Evolutionary conservation across 805 yeast genomes (phyloP).

Genomic region (Sugiyamaella chiloensis): DNA sequence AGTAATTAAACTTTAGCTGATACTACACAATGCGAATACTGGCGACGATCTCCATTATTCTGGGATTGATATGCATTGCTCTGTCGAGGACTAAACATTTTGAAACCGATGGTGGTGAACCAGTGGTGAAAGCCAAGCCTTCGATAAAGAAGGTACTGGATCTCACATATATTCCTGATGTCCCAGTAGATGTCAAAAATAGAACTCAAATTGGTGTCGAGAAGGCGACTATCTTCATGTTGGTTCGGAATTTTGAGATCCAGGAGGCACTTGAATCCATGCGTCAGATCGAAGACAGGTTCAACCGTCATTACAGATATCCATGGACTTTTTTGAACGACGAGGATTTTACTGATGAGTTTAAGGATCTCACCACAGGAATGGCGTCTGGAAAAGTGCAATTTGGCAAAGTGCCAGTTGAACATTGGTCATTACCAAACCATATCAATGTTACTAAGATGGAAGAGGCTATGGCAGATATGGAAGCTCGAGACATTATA

Average conservation of each 20-base stretch:
- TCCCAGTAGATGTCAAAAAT: slow-evolving; percentile 21
- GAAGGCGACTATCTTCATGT: slow-evolving; percentile 85
- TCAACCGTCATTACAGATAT: slow-evolving; percentile 74
- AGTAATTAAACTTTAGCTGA: no score
- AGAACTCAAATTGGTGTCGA: slow-evolving; percentile 50
- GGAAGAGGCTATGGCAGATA: slow-evolving; percentile 44
- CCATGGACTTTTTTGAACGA: slow-evolving; percentile 97
- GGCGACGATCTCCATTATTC: background rate
- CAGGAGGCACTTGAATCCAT: slow-evolving; percentile 71
- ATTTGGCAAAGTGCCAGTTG: slow-evolving; percentile 77
- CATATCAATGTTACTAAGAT: slow-evolving; percentile 61
- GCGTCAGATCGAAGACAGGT: slow-evolving; percentile 86
- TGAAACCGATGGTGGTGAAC: no score
- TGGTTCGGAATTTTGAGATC: slow-evolving; percentile 78
- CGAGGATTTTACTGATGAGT: slow-evolving; percentile 77
- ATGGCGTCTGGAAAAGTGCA: slow-evolving; percentile 73
- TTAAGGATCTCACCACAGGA: slow-evolving; percentile 62
- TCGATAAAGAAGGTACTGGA: slow-evolving; percentile 6
- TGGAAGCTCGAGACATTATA: slow-evolving; percentile 47
- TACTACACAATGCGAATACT: no score
- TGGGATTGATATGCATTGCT: background rate
- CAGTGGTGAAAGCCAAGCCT: background rate
- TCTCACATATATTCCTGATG: slow-evolving; percentile 20
- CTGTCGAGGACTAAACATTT: no score
- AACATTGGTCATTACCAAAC: slow-evolving; percentile 78